phyloP scores from a whole-genome alignment of 108 stramenopile species.

The Chaetoceros tenuissimus region DNA sequence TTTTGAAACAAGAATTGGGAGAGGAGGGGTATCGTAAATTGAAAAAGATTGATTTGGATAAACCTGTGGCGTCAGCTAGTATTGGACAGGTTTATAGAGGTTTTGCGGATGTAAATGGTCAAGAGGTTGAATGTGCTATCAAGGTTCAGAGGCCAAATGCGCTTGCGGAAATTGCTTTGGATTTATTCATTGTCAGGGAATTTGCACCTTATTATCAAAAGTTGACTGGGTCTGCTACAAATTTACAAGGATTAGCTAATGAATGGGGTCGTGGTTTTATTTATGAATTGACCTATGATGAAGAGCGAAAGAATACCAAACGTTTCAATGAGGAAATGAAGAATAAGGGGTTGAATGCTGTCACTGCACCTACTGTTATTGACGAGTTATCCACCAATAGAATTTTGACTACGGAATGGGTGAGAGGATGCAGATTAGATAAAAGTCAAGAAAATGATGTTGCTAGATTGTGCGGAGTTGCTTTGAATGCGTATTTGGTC shows the following conservation, averaged over 20 bases:
- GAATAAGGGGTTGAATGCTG: constrained; percentile 35
- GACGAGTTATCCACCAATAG: constrained; percentile 33
- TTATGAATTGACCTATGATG: constrained; percentile 73
- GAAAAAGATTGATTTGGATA: constrained; percentile 17
- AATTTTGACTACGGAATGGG: constrained; percentile 77
- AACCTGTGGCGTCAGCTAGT: constrained; percentile 79
- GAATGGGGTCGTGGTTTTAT: constrained; percentile 83
- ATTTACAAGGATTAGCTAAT: constrained; percentile 54
- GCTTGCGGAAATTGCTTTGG: constrained; percentile 59
- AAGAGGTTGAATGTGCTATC: constrained; percentile 53
- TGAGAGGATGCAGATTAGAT: constrained; percentile 63
- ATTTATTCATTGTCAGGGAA: constrained; percentile 62
- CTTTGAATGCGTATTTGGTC: constrained; percentile 58
- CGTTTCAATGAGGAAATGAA: constrained; percentile 45
- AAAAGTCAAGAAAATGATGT: constrained; percentile 33
- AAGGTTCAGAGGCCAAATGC: constrained; percentile 82
- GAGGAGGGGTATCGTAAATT: not conserved
- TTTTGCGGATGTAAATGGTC: constrained; percentile 25
- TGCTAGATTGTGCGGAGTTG: constrained; percentile 52
- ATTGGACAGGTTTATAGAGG: constrained; percentile 85
- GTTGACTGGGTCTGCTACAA: constrained; percentile 25
- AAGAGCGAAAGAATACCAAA: constrained; percentile 55
- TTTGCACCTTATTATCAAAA: constrained; percentile 44
- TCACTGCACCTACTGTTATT: constrained; percentile 55
- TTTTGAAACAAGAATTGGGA: constrained; percentile 56